Percentiles rank a stretch among this genome's conserved stretches.
phyloP scores from a whole-genome alignment of 2,329 filamentous ascomycete species.

The Phoma sp. region DNA sequence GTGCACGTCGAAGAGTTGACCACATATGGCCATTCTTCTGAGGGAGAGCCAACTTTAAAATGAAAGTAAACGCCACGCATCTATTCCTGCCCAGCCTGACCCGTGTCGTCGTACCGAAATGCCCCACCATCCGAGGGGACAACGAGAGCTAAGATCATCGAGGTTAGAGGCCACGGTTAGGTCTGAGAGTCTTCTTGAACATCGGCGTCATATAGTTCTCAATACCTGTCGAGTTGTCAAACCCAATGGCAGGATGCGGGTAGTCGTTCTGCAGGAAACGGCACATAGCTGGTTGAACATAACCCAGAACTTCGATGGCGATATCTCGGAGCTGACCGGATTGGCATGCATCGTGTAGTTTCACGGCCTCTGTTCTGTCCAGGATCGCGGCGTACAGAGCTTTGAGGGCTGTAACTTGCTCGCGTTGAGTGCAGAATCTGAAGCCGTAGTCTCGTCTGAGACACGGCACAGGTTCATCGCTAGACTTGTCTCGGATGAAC shows the following conservation, averaged over 20 bases:
- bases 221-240: slow-evolving; percentile 8
- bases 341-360: slow-evolving; percentile 22
- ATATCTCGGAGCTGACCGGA: slow-evolving; percentile 12
- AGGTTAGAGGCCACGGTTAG: background rate
- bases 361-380: background rate
- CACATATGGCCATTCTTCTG: no score
- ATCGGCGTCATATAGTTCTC: background rate
- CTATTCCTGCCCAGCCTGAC: no score
- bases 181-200: background rate
- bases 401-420: slow-evolving; percentile 27
- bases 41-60: no score
- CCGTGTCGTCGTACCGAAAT: no score
- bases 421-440: slow-evolving; percentile 11
- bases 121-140: background rate
- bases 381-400: slow-evolving; percentile 21
- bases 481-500: slow-evolving; percentile 12
- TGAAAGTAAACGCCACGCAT: no score
- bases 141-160: background rate
- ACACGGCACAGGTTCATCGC: slow-evolving; percentile 13
- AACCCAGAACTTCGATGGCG: background rate
- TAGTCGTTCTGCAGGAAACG: slow-evolving; percentile 21
- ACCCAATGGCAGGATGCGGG: background rate
- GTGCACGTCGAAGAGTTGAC: no score
- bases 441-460: slow-evolving; percentile 33
- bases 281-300: background rate